Conservation (phyloP, 345 rosid genomes). For the Trapa incisa region DNA sequence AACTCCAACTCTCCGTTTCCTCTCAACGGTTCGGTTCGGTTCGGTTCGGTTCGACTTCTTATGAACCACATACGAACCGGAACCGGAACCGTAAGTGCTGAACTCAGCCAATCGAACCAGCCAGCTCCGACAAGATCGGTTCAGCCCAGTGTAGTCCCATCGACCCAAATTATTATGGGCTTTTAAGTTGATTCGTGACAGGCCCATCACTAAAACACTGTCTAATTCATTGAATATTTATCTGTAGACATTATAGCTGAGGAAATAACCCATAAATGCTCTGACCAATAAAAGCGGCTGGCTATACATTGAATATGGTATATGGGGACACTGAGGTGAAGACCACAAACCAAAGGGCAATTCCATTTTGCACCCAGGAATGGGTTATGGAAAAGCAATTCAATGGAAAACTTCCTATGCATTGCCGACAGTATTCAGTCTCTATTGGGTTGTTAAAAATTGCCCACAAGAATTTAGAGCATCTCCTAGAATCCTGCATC, state of each 20-base stretch:
- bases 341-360: background rate
- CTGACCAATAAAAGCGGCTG: background rate
- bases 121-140: background rate
- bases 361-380: background rate
- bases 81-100: background rate
- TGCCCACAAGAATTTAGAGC: background rate
- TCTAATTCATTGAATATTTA: background rate
- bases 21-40: background rate
- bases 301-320: background rate
- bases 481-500: background rate
- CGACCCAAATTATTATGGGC: background rate
- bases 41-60: background rate
- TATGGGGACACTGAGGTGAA: background rate
- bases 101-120: background rate
- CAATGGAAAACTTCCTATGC: background rate
- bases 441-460: background rate
- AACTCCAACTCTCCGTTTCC: background rate
- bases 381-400: background rate
- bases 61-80: background rate
- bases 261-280: background rate
- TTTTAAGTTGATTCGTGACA: background rate
- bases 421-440: background rate
- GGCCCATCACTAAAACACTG: background rate
- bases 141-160: background rate
- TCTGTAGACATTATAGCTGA: background rate